Conservation (phyloP, 208 protist species). For the Leishmania mexicana region DNA sequence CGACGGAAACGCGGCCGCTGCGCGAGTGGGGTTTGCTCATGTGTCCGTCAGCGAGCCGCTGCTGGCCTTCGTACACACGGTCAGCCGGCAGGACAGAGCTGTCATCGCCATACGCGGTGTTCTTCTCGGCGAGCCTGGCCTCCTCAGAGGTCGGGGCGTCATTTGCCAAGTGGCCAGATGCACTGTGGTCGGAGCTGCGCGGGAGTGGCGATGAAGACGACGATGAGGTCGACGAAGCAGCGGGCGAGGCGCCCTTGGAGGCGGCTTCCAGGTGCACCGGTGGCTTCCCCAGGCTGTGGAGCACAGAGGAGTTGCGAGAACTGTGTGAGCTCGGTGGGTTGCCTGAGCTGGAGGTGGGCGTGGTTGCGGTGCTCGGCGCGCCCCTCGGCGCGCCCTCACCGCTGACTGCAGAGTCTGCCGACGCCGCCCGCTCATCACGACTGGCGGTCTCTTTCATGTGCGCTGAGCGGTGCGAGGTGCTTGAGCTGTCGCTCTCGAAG, state of each 20-base stretch:
- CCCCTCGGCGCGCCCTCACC: neutral
- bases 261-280: neutral
- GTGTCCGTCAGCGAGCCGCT: constrained; percentile 8
- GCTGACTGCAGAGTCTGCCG: neutral
- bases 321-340: constrained; percentile 1
- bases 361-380: neutral
- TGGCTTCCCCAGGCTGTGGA: neutral
- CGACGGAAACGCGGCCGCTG: neutral
- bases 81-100: neutral
- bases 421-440: neutral
- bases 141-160: neutral
- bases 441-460: neutral
- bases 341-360: neutral
- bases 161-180: neutral
- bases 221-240: neutral
- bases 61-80: neutral
- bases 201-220: neutral
- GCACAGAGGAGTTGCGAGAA: neutral
- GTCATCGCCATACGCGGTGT: neutral
- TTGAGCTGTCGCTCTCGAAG: constrained; percentile 35
- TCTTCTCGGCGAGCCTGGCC: neutral
- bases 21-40: neutral
- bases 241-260: neutral
- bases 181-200: neutral
- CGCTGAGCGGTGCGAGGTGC: neutral